Evolutionary conservation across 371 early-diverging fungal genomes (phyloP).

Genomic region (Dentiscutata heterogama): DNA sequence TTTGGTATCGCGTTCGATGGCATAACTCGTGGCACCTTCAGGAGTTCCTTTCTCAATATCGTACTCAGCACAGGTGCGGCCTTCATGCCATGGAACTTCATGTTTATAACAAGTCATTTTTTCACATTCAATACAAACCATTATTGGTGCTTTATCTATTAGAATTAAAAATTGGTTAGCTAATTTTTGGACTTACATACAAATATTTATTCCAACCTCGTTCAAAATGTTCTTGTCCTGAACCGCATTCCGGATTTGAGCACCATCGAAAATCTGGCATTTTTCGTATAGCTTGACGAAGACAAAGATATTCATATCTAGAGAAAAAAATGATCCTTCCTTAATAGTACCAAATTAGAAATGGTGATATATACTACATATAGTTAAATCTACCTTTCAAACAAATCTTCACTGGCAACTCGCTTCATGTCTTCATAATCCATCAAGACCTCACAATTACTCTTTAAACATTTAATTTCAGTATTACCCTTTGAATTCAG

Average conservation of each 20-base stretch:
- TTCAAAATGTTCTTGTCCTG: conserved; percentile 32
- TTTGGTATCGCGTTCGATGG: not conserved
- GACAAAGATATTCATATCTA: conserved; percentile 24
- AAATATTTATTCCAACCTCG: conserved; percentile 3
- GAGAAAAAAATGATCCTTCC: not conserved
- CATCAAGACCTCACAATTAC: not conserved
- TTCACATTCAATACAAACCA: conserved; percentile 7
- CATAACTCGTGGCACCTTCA: not conserved
- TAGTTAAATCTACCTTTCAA: conserved; percentile 39
- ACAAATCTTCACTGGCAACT: conserved; percentile 15
- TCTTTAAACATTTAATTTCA: not conserved
- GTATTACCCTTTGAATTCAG: not conserved
- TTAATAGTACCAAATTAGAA: not conserved
- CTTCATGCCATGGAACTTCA: conserved; percentile 15
- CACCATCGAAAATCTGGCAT: conserved; percentile 43
- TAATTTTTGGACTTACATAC: not conserved
- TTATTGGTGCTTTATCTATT: conserved; percentile 14
- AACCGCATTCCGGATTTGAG: conserved; percentile 27
- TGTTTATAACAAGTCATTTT: conserved; percentile 3
- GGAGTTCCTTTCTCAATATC: not conserved
- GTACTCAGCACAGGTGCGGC: not conserved
- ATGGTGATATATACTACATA: not conserved
- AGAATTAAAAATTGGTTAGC: not conserved
- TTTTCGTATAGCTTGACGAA: conserved; percentile 28
- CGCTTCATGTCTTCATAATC: conserved; percentile 27